Conservation (phyloP, 1,284 basidiomycete species). For the Apiotrichum gracile region DNA sequence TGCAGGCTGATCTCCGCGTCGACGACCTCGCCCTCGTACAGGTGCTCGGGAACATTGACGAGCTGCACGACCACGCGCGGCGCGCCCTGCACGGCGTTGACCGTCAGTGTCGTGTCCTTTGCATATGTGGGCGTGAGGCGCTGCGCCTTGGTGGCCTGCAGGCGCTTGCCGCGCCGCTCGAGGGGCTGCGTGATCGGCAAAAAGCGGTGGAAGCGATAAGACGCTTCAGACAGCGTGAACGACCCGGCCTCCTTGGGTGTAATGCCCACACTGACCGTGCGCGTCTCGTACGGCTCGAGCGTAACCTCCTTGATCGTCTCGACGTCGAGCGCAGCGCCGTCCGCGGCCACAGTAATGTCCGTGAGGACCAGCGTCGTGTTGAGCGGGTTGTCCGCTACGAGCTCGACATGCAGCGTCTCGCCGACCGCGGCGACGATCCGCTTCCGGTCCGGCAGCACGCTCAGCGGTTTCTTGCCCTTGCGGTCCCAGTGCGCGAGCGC, state of each 20-base stretch:
- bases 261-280: constrained; percentile 34
- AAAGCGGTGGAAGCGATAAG: constrained; percentile 48
- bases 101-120: constrained; percentile 41
- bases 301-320: constrained; percentile 30
- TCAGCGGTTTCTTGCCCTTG: constrained; percentile 39
- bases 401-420: constrained; percentile 41
- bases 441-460: constrained; percentile 24
- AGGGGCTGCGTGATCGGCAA: constrained; percentile 47
- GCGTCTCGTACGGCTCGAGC: constrained; percentile 43
- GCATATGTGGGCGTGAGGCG: constrained; percentile 46
- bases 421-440: constrained; percentile 29
- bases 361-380: constrained; percentile 36
- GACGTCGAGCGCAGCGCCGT: constrained; percentile 11
- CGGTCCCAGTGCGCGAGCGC: constrained; percentile 33
- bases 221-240: constrained; percentile 27
- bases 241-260: constrained; percentile 19
- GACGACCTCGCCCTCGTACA: constrained; percentile 40
- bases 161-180: constrained; percentile 41
- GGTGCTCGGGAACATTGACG: constrained; percentile 19
- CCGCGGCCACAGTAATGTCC: constrained; percentile 21
- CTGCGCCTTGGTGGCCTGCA: constrained; percentile 47
- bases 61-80: constrained; percentile 38
- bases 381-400: constrained; percentile 49
- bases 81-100: constrained; percentile 36
- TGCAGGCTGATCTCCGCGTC: constrained; percentile 23